phyloP scores from a whole-genome alignment of 2,329 filamentous ascomycete genomes.

The Ophiostoma pallidulum region DNA sequence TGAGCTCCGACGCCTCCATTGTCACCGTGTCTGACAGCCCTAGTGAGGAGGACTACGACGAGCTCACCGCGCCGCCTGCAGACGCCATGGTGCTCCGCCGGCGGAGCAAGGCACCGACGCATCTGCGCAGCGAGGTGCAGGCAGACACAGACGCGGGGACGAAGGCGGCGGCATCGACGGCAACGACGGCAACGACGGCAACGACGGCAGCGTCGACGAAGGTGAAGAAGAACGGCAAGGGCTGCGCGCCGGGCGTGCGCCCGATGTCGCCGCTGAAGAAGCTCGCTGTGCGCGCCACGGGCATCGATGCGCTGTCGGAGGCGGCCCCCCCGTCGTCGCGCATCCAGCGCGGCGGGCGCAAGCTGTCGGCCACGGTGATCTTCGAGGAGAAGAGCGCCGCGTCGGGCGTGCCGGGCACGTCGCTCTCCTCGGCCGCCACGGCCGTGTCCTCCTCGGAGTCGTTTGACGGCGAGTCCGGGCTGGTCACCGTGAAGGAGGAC shows the following conservation, averaged over 20 bases:
- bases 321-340: background rate
- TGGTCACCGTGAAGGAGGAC: constrained; percentile 2
- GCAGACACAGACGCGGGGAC: no score
- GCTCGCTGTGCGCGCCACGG: background rate
- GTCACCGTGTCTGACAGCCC: constrained; percentile 29
- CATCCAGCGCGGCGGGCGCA: constrained; percentile 4
- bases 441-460: constrained; percentile 11
- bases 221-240: background rate
- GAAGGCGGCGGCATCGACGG: no score
- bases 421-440: constrained; percentile 4
- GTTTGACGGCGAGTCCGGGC: background rate
- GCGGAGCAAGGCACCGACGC: constrained; percentile 8
- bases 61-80: constrained; percentile 20
- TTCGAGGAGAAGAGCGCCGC: constrained; percentile 13
- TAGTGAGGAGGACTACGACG: constrained; percentile 39
- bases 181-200: no score
- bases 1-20: constrained; percentile 13
- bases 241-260: background rate
- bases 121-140: constrained; percentile 11
- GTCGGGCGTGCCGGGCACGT: background rate
- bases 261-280: background rate
- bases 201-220: background rate
- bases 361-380: constrained; percentile 16
- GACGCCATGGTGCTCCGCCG: constrained; percentile 18
- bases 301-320: background rate